Conservation (phyloP, 2,329 filamentous ascomycete genomes). For the Aspergillus costaricaensis region DNA sequence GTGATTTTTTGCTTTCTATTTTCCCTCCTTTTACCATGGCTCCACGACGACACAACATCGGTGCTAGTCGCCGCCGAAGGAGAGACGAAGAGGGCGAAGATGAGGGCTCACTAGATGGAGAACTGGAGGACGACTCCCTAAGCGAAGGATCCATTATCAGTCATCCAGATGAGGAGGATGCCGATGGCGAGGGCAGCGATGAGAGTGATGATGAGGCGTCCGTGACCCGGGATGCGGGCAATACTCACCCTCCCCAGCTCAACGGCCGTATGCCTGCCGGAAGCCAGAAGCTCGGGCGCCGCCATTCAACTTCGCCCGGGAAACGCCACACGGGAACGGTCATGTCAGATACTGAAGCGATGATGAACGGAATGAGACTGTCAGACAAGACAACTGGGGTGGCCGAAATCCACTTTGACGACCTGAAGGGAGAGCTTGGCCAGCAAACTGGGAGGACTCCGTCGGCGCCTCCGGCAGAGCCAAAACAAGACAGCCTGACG, state of each 20-base stretch:
- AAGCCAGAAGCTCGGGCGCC: slow-evolving; percentile 33
- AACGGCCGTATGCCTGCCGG: slow-evolving; percentile 33
- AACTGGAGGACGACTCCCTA: slow-evolving; percentile 62
- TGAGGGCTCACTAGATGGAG: slow-evolving; percentile 51
- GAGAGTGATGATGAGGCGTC: slow-evolving; percentile 54
- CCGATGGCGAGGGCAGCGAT: slow-evolving; percentile 61
- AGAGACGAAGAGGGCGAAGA: slow-evolving; percentile 53
- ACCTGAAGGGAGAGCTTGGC: slow-evolving; percentile 35
- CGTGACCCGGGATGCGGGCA: slow-evolving; percentile 25
- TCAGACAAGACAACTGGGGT: slow-evolving; percentile 41
- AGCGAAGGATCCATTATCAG: slow-evolving; percentile 62
- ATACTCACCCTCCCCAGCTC: slow-evolving; percentile 23
- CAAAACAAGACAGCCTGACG: slow-evolving; percentile 58
- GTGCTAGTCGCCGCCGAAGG: slow-evolving; percentile 48
- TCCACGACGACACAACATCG: slow-evolving; percentile 46
- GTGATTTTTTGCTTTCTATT: neutral
- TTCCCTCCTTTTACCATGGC: slow-evolving; percentile 40
- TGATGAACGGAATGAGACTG: slow-evolving; percentile 61
- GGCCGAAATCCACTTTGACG: slow-evolving; percentile 55
- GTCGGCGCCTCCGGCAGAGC: slow-evolving; percentile 40
- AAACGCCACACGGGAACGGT: slow-evolving; percentile 40
- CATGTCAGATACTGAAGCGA: slow-evolving; percentile 60
- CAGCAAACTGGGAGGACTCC: slow-evolving; percentile 39
- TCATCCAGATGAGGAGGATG: slow-evolving; percentile 61
- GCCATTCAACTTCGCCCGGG: slow-evolving; percentile 36